Evolutionary conservation across 106 monocot species (phyloP).

Genomic region (Dendrobium officinale): DNA sequence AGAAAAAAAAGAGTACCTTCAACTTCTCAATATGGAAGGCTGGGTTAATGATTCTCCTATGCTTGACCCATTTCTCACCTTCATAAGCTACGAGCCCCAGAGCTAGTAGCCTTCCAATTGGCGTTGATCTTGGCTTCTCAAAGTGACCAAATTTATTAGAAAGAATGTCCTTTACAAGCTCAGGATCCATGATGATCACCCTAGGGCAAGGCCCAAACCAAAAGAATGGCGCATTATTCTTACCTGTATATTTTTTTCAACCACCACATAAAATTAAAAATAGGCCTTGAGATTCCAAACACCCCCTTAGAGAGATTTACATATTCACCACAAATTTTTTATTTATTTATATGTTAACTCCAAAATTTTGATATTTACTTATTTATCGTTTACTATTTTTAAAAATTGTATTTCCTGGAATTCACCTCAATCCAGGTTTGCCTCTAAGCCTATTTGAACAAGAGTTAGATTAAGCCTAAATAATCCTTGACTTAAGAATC

Average conservation of each 20-base stretch:
- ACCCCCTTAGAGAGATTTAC: too few relatives aligned
- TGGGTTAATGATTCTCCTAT: conserved; percentile 67
- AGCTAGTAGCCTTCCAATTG: conserved; percentile 8
- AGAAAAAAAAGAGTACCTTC: conserved; percentile 35
- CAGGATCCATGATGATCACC: conserved; percentile 54
- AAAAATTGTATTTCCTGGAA: too few relatives aligned
- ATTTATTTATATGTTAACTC: neutral
- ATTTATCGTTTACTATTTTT: neutral
- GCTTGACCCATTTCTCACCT: conserved; percentile 80
- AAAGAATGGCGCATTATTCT: conserved; percentile 36
- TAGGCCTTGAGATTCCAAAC: too few relatives aligned
- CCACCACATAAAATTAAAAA: too few relatives aligned
- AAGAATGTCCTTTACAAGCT: conserved; percentile 46
- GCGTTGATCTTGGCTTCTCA: conserved; percentile 19
- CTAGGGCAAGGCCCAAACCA: conserved; percentile 60
- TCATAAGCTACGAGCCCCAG: conserved; percentile 40
- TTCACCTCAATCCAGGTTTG: too few relatives aligned
- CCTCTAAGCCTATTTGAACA: too few relatives aligned
- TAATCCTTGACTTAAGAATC: too few relatives aligned
- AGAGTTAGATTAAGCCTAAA: too few relatives aligned
- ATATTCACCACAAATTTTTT: neutral
- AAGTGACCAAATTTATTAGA: conserved; percentile 62
- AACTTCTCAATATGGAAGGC: conserved; percentile 79
- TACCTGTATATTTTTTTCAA: conserved; percentile 28
- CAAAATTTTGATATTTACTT: too few relatives aligned